Base-by-base conservation (phyloP, 805 yeast species). In the Monosporozyma unispora region DNA sequence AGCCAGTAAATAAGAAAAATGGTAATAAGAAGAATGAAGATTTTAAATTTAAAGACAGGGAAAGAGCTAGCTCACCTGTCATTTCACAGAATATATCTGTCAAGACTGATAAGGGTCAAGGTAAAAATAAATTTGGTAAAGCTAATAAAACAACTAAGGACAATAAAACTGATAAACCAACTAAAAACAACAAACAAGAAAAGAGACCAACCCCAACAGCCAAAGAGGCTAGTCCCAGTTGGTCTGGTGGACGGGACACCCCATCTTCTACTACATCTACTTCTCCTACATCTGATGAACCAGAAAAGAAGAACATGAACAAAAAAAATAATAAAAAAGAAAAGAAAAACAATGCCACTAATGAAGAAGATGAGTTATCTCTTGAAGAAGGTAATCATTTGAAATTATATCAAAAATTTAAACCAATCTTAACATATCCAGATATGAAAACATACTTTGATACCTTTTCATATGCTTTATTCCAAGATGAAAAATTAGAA, bases 381-480 rank as follows among this genome's bases (percentile, higher is more conserved):
- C 45, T 57, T 18, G 69, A 64, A 52, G 69, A 64, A 52, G 69
- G 69, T 48, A 59, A 58, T 39, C 62, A 73, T 19, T 48, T 58
- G 11, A 59, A 62, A 35, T 66, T 61, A 42, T 62, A 58, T 41
- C 71, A 72, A 6, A 64, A 75, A 2, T 54, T 59, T 23, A 62
- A 56, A 4, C 78, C 82, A 3, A 69, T 67, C 46, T 64, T 77
- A 46, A 64, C 72, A 0, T 82, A 77, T 56, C 76, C 76, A 10
- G 68, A 75, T 27, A 59, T 82, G 55, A 65, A 70, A 9, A 72
- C 73, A 18, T 83, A 84, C 58, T 77, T 75, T 59, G 67, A 74
- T 52, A 81, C 79, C 53, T 76, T 81, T 70, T 75, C 84, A 48
- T 76, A 76, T 62, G 81, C 81, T 48, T 61, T 83, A 49, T 81